Conservation (phyloP, 768 basidiomycete species). For the Tylopilus subfusipes region DNA sequence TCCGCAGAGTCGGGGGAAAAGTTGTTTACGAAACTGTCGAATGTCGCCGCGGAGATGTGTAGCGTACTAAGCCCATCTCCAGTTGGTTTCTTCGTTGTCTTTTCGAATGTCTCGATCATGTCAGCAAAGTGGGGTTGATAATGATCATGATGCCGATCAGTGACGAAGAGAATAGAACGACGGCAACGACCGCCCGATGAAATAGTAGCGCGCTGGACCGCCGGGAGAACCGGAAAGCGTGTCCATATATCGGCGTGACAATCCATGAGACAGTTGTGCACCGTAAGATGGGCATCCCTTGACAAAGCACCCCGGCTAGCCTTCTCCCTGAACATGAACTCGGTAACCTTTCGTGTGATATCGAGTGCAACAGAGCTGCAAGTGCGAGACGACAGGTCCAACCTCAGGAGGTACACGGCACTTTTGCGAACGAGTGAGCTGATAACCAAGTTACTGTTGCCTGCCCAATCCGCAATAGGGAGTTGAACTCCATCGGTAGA, state of each 20-base stretch:
- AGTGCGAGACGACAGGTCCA: constrained; percentile 32
- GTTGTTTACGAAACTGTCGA: constrained; percentile 20
- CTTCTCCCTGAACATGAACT: constrained; percentile 54
- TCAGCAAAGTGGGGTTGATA: constrained; percentile 43
- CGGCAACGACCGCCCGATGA: constrained; percentile 30
- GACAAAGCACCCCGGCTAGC: constrained; percentile 22
- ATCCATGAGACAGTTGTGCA: constrained; percentile 50
- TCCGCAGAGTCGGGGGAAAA: constrained; percentile 6
- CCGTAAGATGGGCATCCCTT: constrained; percentile 21
- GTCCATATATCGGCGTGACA: constrained; percentile 58
- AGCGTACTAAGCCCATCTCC: constrained; percentile 41
- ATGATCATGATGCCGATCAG: constrained; percentile 32
- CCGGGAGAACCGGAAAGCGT: constrained; percentile 54
- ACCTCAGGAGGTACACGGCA: constrained; percentile 41
- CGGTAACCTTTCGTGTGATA: constrained; percentile 54
- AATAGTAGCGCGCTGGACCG: constrained; percentile 43
- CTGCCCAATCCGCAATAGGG: constrained; percentile 28
- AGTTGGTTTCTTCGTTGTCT: constrained; percentile 48
- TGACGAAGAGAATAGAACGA: constrained; percentile 43
- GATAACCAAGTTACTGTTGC: constrained; percentile 29
- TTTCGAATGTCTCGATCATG: constrained; percentile 47
- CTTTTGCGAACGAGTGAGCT: constrained; percentile 45
- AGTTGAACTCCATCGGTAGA: constrained; percentile 42
- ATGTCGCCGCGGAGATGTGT: constrained; percentile 29
- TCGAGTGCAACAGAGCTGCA: constrained; percentile 47